Evolutionary conservation across 495 filamentous ascomycete genomes (phyloP), one percentile per base, ranked within the genome.

Genomic region (Daldinia vernicosa): DNA sequence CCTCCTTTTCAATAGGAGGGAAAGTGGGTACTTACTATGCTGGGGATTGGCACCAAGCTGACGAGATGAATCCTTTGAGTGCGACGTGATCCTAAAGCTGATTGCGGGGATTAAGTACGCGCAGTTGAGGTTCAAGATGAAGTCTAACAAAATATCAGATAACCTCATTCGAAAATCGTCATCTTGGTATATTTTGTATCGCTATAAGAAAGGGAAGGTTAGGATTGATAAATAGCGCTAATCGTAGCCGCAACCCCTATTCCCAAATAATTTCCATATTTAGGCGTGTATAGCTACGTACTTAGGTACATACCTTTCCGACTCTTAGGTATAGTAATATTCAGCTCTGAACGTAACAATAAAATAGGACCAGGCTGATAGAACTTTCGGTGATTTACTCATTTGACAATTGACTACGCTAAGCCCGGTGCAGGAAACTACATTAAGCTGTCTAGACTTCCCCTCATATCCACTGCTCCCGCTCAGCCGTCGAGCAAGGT

Each of bases 401-500:
- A 35, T 35, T 35, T 35, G 33, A 14, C 33, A 35, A 35, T 14
- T 24, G 24, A 19, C 2, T 22, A 47, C 8, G 43, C 43, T 24
- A 17, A n/a, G 39, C n/a, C 39, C 39, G 15, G 39, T 17, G 15
- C 15, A 17, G 14, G 14, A 1, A 40, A 40, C 2, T 17, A n/a
- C 39, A 40, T 17, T 17, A 40, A n/a, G 4, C 11, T 8, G 43
- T 8, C 8, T 47, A 47, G 43, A 47, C 43, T 47, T 22, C 43
- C 43, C 43, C 43, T 47, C 43, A 47, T 47, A 47, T 24, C 43
- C 43, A 47, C 43, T 47, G 19, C 43, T 47, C 43, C 43, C 43
- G 43, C 19, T 24, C 17, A 47, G 22, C 19, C 43, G 43, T 22
- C 9, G 43, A 47, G 19, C 43, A 47, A 22, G 17, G 43, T 24